Evolutionary conservation across 2,329 filamentous ascomycete genomes (phyloP).

Genomic region (Talaromyces islandicus): DNA sequence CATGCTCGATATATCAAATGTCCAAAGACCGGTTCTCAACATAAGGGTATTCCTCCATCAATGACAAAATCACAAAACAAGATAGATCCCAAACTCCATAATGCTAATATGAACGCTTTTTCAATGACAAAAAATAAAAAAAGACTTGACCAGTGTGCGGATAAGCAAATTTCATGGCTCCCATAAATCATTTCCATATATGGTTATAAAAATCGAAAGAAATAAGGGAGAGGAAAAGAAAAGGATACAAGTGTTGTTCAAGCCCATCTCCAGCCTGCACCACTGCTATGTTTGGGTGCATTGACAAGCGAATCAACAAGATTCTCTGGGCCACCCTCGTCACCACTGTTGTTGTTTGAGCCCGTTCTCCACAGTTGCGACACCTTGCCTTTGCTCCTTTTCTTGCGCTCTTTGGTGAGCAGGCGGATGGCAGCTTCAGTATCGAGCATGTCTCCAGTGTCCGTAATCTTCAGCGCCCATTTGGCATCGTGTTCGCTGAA

Average conservation of each 20-base stretch:
- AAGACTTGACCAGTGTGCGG: not conserved
- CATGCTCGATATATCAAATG: not conserved
- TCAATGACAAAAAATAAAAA: not conserved
- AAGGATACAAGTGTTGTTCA: conserved; percentile 12
- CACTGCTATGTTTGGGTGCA: conserved; percentile 17
- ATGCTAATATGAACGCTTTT: not conserved
- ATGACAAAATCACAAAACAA: not conserved
- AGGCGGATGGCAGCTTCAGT: conserved; percentile 53
- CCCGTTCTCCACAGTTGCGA: conserved; percentile 13
- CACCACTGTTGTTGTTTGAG: conserved; percentile 16
- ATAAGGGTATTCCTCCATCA: not conserved
- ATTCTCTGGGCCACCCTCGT: not conserved
- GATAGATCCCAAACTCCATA: not conserved
- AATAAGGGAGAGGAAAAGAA: not conserved
- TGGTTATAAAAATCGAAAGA: not conserved
- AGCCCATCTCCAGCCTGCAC: conserved; percentile 35
- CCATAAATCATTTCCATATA: not conserved
- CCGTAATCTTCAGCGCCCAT: conserved; percentile 53
- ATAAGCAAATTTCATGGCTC: not conserved
- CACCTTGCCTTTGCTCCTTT: conserved; percentile 14
- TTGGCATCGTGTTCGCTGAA: conserved; percentile 52
- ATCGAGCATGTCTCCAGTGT: conserved; percentile 54
- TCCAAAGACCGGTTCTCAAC: not conserved
- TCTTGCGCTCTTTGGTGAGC: conserved; percentile 39
- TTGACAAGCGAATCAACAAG: conserved; percentile 9